These are phyloP conservation scores for Candida wancherniae DNA, from an alignment of 805 yeast species.

Conservation along the genomic window DNA sequence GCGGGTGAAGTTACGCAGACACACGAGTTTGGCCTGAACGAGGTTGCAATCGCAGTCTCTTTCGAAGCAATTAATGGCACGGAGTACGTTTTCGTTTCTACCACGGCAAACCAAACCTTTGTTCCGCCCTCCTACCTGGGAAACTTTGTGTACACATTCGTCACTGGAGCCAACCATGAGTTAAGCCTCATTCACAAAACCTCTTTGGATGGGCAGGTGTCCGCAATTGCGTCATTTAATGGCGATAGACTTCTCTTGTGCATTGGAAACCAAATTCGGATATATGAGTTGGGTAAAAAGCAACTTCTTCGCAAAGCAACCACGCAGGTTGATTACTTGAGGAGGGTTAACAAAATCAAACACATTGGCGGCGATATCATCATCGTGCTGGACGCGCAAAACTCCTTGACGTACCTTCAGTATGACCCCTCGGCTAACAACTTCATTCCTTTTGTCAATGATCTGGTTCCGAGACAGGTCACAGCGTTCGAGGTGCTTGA, in stretches of 20 bases:
- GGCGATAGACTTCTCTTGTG: constrained; percentile 59
- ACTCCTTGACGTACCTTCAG: constrained; percentile 55
- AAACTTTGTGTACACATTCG: constrained; percentile 35
- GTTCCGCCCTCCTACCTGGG: constrained; percentile 24
- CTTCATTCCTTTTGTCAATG: constrained; percentile 68
- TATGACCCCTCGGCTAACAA: constrained; percentile 44
- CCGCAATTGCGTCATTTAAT: constrained; percentile 48
- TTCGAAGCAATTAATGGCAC: constrained; percentile 20
- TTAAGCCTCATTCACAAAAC: constrained; percentile 60
- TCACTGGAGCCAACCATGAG: constrained; percentile 25
- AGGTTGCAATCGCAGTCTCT: constrained; percentile 40
- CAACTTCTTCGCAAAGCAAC: constrained; percentile 71
- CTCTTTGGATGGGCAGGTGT: constrained; percentile 41
- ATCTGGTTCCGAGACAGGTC: constrained; percentile 60
- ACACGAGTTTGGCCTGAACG: constrained; percentile 40
- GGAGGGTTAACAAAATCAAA: constrained; percentile 48
- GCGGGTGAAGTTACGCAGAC: constrained; percentile 34
- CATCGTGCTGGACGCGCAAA: constrained; percentile 66
- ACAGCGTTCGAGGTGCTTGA: constrained; percentile 62
- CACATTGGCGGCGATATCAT: constrained; percentile 53
- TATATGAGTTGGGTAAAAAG: constrained; percentile 72
- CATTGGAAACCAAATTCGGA: constrained; percentile 44
- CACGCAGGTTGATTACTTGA: constrained; percentile 37
- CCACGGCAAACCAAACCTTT: constrained; percentile 25
- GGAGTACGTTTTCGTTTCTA: constrained; percentile 44